Conservation (phyloP, 352 stramenopile genomes). For the Thraustotheca clavata region DNA sequence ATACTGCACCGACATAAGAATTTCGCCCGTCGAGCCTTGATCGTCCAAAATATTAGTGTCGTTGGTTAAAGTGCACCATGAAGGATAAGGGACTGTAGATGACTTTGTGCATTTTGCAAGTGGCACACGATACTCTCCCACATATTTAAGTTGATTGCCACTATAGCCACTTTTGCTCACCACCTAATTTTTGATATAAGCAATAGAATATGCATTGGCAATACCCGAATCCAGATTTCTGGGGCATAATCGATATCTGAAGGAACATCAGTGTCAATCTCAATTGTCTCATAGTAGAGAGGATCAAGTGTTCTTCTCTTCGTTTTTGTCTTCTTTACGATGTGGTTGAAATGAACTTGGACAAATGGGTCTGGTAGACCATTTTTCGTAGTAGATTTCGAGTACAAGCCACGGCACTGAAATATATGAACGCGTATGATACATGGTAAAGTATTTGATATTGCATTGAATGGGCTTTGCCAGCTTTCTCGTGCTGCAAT, state of each 20-base stretch:
- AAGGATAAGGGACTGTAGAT: constrained; percentile 36
- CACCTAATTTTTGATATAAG: not conserved
- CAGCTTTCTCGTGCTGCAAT: constrained; percentile 46
- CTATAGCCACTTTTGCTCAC: constrained; percentile 21
- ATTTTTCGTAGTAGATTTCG: constrained; percentile 27
- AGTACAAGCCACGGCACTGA: constrained; percentile 53
- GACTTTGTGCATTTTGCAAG: constrained; percentile 40
- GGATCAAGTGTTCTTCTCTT: constrained; percentile 56
- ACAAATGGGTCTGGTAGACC: constrained; percentile 66
- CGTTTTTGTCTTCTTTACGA: constrained; percentile 39
- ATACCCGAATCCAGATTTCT: constrained; percentile 61
- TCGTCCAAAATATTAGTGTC: constrained; percentile 27
- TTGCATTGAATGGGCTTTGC: constrained; percentile 40
- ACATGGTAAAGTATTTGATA: constrained; percentile 28
- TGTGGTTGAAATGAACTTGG: constrained; percentile 58
- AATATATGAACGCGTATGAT: constrained; percentile 81
- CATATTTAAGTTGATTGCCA: not conserved
- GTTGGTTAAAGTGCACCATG: constrained; percentile 36
- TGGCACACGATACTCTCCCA: constrained; percentile 42
- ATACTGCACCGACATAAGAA: constrained; percentile 55
- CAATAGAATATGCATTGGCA: constrained; percentile 37
- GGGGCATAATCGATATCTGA: constrained; percentile 47
- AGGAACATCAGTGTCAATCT: constrained; percentile 47
- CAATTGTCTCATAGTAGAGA: constrained; percentile 73
- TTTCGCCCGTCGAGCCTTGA: constrained; percentile 28